Percentiles rank a stretch among this genome's conserved stretches.
Conservation (phyloP, 306 rosid species). For the Medicago truncatula region DNA sequence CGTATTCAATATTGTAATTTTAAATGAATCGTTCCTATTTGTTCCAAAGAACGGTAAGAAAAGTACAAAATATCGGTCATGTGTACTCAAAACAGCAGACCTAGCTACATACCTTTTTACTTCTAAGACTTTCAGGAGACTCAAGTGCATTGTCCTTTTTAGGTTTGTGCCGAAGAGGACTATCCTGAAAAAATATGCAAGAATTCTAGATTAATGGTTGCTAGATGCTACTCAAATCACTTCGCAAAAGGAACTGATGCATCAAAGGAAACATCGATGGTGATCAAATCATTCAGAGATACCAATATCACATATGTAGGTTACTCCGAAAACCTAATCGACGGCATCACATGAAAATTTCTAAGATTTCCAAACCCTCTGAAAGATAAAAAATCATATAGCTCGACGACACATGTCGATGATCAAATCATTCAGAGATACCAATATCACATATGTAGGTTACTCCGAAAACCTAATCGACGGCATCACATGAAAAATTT, state of each 20-base stretch:
- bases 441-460: slow-evolving; percentile 23
- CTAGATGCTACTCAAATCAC: neutral
- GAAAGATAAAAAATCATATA: slow-evolving; percentile 8
- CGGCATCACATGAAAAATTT: neutral
- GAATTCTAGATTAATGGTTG: slow-evolving; percentile 14
- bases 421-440: neutral
- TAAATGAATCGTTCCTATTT: slow-evolving; percentile 18
- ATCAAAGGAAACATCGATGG: neutral
- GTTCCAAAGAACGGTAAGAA: slow-evolving; percentile 18
- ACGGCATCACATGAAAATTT: neutral
- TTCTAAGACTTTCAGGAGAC: slow-evolving; percentile 50
- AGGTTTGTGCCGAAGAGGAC: slow-evolving; percentile 47
- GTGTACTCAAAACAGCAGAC: neutral
- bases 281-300: slow-evolving; percentile 13
- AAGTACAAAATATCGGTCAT: neutral
- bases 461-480: slow-evolving; percentile 23
- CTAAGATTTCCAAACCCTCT: slow-evolving; percentile 19
- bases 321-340: slow-evolving; percentile 23
- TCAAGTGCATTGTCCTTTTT: slow-evolving; percentile 47
- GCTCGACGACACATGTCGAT: too few species aligned
- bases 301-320: slow-evolving; percentile 24
- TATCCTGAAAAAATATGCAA: slow-evolving; percentile 53
- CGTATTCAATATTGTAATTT: neutral
- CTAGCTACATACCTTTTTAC: slow-evolving; percentile 49
- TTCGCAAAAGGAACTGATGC: neutral